A percentile compares a stretch with the other conserved stretches of the same genome.
Evolutionary conservation across 306 rosid species (phyloP).

Genomic region (Cucurbita argyrosperma): DNA sequence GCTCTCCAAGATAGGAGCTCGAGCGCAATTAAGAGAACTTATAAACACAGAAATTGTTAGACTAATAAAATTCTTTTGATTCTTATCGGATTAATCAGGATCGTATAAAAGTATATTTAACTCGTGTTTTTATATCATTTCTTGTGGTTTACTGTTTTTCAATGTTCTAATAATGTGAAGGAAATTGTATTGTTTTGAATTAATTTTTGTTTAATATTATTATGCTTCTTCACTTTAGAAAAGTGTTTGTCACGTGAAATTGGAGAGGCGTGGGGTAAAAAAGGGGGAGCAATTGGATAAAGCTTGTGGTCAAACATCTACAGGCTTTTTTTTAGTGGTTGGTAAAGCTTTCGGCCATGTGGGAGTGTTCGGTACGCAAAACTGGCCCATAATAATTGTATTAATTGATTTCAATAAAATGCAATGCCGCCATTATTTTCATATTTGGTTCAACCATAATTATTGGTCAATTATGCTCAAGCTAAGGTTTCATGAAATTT

Average conservation of each 20-base stretch:
- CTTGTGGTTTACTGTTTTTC: background rate
- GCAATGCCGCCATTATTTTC: background rate
- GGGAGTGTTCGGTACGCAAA: background rate
- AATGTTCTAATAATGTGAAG: too few species aligned
- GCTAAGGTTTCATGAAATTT: background rate
- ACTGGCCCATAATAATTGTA: background rate
- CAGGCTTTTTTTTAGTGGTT: background rate
- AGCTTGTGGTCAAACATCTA: background rate
- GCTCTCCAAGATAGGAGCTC: too few species aligned
- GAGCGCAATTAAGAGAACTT: too few species aligned
- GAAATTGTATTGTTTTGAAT: too few species aligned
- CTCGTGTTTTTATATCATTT: too few species aligned
- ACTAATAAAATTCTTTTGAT: too few species aligned
- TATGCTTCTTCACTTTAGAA: background rate
- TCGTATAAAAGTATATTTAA: too few species aligned
- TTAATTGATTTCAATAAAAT: background rate
- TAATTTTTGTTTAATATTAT: too few species aligned
- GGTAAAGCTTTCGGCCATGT: background rate
- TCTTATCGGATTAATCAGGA: too few species aligned
- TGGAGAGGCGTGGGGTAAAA: background rate
- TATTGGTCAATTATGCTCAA: background rate
- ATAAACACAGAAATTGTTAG: too few species aligned
- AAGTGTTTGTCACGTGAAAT: background rate
- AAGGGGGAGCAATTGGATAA: background rate
- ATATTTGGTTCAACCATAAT: background rate